A percentile compares a stretch with the other conserved stretches of the same genome.
phyloP scores from a whole-genome alignment of 257 asterid genomes.

The Cynanchum wilfordii region DNA sequence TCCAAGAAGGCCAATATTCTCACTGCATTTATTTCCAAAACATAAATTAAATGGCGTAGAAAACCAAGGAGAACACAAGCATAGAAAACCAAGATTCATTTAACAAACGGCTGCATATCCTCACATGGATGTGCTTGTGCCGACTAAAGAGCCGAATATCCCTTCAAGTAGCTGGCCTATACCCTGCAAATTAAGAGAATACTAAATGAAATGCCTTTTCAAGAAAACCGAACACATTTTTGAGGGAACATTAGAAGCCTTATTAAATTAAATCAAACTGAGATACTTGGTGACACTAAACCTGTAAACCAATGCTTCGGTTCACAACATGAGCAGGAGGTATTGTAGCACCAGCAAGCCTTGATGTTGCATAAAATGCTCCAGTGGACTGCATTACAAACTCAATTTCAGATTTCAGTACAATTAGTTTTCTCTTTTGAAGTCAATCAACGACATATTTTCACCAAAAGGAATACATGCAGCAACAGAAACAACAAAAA shows the following conservation, averaged over 20 bases:
- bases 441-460: neutral
- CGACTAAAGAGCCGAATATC: slow-evolving; percentile 76
- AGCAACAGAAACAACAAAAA: neutral
- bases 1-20: slow-evolving; percentile 96
- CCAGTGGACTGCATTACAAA: slow-evolving; percentile 72
- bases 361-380: slow-evolving; percentile 86
- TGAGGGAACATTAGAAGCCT: neutral
- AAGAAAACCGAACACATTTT: neutral
- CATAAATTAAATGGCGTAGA: neutral
- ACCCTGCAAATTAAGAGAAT: slow-evolving; percentile 50
- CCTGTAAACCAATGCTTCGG: slow-evolving; percentile 99
- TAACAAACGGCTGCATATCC: slow-evolving; percentile 18
- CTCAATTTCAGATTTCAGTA: neutral
- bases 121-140: slow-evolving; percentile 84
- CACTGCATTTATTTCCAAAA: slow-evolving; percentile 40
- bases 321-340: slow-evolving; percentile 88
- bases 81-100: slow-evolving; percentile 8
- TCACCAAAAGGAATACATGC: neutral
- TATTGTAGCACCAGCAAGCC: slow-evolving; percentile 90
- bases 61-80: neutral
- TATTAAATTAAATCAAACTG: neutral
- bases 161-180: slow-evolving; percentile 89
- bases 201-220: neutral
- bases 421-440: neutral
- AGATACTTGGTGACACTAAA: slow-evolving; percentile 10